phyloP scores from a whole-genome alignment of 768 basidiomycete species.

The Hysterangium stoloniferum region DNA sequence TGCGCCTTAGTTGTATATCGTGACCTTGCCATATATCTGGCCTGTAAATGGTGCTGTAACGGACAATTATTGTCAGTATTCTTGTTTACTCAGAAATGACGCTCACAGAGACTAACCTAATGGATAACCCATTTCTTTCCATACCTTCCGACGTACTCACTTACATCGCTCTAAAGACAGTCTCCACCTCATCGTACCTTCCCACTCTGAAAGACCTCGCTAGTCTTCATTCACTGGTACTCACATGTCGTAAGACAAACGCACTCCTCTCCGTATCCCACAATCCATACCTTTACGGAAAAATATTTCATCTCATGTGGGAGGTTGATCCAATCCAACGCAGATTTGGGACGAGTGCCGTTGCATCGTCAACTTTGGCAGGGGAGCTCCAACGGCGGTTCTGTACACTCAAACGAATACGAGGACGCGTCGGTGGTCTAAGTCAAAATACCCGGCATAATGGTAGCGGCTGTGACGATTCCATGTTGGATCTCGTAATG shows the following conservation, averaged over 20 bases:
- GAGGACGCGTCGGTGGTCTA: neutral
- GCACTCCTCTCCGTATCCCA: neutral
- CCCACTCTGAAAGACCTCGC: neutral
- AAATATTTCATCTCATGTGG: neutral
- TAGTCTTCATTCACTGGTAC: neutral
- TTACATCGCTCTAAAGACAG: neutral
- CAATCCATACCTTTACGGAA: slow-evolving; percentile 5
- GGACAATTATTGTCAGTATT: too few relatives aligned
- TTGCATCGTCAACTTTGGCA: neutral
- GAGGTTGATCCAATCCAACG: neutral
- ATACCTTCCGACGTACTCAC: slow-evolving; percentile 4
- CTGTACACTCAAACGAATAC: neutral
- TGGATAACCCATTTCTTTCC: too few relatives aligned
- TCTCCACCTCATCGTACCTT: neutral
- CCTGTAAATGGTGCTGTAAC: too few relatives aligned
- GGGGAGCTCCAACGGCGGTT: slow-evolving; percentile 1
- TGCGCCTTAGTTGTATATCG: too few relatives aligned
- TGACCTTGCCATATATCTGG: too few relatives aligned
- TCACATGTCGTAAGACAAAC: neutral
- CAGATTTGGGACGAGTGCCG: neutral
- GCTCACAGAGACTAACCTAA: too few relatives aligned
- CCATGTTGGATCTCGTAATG: neutral
- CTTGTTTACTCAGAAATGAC: too few relatives aligned
- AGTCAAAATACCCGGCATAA: too few relatives aligned
- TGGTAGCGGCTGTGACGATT: too few relatives aligned